Base-by-base conservation (phyloP, 2,329 filamentous ascomycete species). In the Arthrobotrys sinensis region DNA sequence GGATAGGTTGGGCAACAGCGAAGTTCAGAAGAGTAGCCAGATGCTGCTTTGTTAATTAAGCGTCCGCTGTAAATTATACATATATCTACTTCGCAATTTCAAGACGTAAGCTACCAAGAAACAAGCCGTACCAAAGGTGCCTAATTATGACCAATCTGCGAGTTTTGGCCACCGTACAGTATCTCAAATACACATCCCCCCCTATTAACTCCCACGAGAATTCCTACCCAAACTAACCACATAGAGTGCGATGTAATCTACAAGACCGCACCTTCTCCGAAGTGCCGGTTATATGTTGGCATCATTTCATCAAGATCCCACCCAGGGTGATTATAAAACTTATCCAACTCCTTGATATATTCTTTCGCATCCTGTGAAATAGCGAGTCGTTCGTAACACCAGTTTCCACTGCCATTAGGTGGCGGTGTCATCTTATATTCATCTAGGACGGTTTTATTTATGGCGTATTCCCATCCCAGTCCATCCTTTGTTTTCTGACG, bases 361-460 rank as follows among this genome's bases (percentile, higher is more conserved):
- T 62, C 34, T 19, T 24, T 62, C 2, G 55, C 55, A 10, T 45
- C 36, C 38, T 43, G 55, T 21, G 55, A n/a, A 5, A 62, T 62
- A 12, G 19, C 34, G 19, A 7, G 24, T 45, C 55, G 14, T 21
- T 62, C 55, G 34, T 45, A 62, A 12, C 34, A 62, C 36, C 34
- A 62, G n/a, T 24, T 21, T 6, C 36, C 34, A 21, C 4, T 10
- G 16, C 40, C 55, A 28, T 45, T 34, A 10, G 55, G 34, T 3
- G 55, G 55, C n/a, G 55, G 55, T 11, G 12, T 19, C n/a, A 62
- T 4, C 36, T 62, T 62, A 11, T 62, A 62, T 28, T 62, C 55
- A 7, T 36, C 36, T 34, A 62, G 36, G 11, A 16, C 24, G 24
- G 16, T 45, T 1, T 11, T 11, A n/a, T 62, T 62, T 14, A 62